Base-by-base conservation (phyloP, 1,284 basidiomycete species). In the Ceratobasidium sp. region DNA sequence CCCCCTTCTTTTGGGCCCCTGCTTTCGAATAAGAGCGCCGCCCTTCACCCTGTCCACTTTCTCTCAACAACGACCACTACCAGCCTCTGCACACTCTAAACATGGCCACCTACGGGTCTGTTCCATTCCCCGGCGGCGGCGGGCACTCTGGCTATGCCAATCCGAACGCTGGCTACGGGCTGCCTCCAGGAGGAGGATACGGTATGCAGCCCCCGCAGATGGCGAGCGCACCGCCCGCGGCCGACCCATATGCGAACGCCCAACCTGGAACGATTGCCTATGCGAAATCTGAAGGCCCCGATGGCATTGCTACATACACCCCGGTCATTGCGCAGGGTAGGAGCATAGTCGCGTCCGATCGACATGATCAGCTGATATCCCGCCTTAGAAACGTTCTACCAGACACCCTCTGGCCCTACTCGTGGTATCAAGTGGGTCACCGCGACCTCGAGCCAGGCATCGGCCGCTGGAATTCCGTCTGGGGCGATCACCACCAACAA, bases 251-350 rank as follows among this genome's bases (percentile, higher is more conserved):
- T 35, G 71, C 71, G 4, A 74, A 74, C 17, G 71, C 58, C 17
- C 71, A 74, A 33, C 58, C 71, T 15, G 71, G 71, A 13, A 74
- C 71, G 2, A 74, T 74, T 54, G 71, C 71, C 23, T 74, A 74
- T 31, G 68, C 71, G 37, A 74, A 74, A 39, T 74, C 71, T 35
- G 71, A 74, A 64, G 58, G 71, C 47, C 71, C 71, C 45, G 71
- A 74, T 74, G 71, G 71, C 58, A 64, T 74, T n/a, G 71, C 71
- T 15, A 74, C 71, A 49, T 74, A 74, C 47, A 74, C 71, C 8
- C 71, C 71, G 26, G 71, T 74, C 58, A 64, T 74, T 33, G 71
- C 71, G 45, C 71, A 74, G 45, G 71, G 71, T 74, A 54, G 11
- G 33, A 51, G 3, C 26, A 20, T 53, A 45, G 20, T 17, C 5